Base-by-base conservation (phyloP, 306 rosid species). In the Acacia melanoxylon region DNA sequence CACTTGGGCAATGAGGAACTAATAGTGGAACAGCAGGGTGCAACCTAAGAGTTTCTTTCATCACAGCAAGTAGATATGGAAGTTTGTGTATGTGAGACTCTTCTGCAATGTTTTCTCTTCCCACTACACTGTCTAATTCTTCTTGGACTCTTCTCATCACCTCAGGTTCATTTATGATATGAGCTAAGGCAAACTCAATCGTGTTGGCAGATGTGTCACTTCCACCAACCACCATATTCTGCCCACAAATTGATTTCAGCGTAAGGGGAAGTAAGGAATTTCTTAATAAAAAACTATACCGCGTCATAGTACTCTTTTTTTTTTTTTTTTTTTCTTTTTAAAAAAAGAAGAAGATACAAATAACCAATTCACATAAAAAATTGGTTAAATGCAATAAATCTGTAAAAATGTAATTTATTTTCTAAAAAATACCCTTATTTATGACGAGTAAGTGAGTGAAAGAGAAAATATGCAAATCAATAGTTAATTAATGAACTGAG, bases 151-250 rank as follows among this genome's bases (percentile, higher is more conserved):
- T 88, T 80, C 56, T 85, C 83, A 84, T 66, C 17, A 93, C 78
- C 56, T 85, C 86, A 0, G 91, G 90, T 0, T 87, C 84, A 45
- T 78, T 67, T 75, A 93, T 82, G 2, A 91, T 78, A 85, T 90
- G 93, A 10, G 93, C 91, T 68, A 93, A 81, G 1, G 90, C 90
- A 79, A 89, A 93, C 77, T 93, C 98, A 1, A 84, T 76, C 10
- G 93, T 83, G 80, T 91, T 90, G 5, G 98, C 78, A 4, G 98
- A 84, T 17, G 98, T 93, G 46, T 93, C 92, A 0, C 80, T 82
- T 82, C 94, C 98, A 0, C 97, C 97, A 1, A 89, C 88, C 13
- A 93, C 87, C 94, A 93, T 93, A 25, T 93, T 93, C 97, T 90
- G 87, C 71, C 8, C 49, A 37, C 45, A 19, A 62, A 54, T 17